Base-by-base conservation (phyloP, 2,329 filamentous ascomycete species). In the Penicillium sp. region DNA sequence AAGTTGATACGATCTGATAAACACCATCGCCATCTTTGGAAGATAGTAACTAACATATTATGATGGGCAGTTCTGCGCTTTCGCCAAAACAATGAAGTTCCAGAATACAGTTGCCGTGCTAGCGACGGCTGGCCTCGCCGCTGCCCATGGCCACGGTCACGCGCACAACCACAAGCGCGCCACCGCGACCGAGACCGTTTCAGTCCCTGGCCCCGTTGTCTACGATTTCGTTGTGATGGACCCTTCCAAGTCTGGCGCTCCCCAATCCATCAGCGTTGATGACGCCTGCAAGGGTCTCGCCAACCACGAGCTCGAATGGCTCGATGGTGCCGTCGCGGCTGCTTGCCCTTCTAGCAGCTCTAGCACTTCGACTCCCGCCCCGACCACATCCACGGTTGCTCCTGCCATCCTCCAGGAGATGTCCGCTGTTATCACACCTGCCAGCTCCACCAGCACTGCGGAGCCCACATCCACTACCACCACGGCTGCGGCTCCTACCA, bases 201-300 rank as follows among this genome's bases (percentile, higher is more conserved):
- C 79, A 46, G 78, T 84, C 42, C 74, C 79, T 34, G 81, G 78
- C 35, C 78, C 84, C 59, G 81, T 84, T 48, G 79, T 86, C 49
- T 96, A 91, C 72, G 78, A 86, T 66, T 75, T 91, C 46, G 81
- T 86, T 53, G 86, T 84, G 53, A 61, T 83, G 63, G 55, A 74
- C 29, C 78, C 95, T 59, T 75, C 76, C 45, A 72, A 79, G 52
- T 12, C 41, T 28, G 50, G 44, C 8, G 8, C 40, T 8, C 41
- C 56, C 40, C 38, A 66, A 51, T 8, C 46, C 18, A 62, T 69
- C 48, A 52, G 52, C 46, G 46, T 55, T 19, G 71, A 79, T 0
- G 80, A 89, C 52, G 89, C 89, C 46, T 79, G 86, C 72, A 67
- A 80, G 47, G 89, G 89, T 56, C 78, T 97, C 60, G 73, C 79